Percentiles rank a stretch among this genome's conserved stretches.
Conservation (phyloP, 169 alveolate genomes). For the Perkinsus chesapeaki region DNA sequence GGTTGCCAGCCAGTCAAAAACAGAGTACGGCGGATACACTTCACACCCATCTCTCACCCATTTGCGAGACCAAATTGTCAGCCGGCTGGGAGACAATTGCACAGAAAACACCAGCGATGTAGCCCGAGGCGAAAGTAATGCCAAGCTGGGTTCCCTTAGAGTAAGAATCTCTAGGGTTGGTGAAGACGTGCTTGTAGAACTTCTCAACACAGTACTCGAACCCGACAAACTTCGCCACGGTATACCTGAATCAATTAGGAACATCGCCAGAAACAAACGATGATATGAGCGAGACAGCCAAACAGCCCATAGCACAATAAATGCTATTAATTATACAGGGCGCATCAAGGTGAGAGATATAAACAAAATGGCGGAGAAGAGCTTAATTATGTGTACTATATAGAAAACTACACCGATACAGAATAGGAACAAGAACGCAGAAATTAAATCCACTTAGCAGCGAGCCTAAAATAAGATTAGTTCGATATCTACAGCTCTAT, state of each 20-base stretch:
- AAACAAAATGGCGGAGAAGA: no score
- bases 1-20: no score
- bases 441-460: no score
- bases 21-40: no score
- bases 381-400: no score
- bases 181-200: constrained; percentile 78
- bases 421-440: no score
- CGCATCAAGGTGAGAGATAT: no score
- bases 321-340: background rate
- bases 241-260: constrained; percentile 82
- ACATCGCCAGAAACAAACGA: constrained; percentile 68
- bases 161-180: constrained; percentile 72
- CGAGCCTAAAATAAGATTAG: no score
- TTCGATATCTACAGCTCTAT: no score
- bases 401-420: no score
- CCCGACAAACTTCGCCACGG: constrained; percentile 95
- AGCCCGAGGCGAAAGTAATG: constrained; percentile 89
- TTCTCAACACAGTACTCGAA: constrained; percentile 85
- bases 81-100: constrained; percentile 97
- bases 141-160: constrained; percentile 78
- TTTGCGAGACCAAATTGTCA: constrained; percentile 88
- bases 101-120: constrained; percentile 90
- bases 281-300: constrained; percentile 80
- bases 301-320: constrained; percentile 2
- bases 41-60: constrained; percentile 78